Evolutionary conservation across 306 rosid species (phyloP), one percentile per base, ranked within the genome.

Genomic region (Benincasa hispida): DNA sequence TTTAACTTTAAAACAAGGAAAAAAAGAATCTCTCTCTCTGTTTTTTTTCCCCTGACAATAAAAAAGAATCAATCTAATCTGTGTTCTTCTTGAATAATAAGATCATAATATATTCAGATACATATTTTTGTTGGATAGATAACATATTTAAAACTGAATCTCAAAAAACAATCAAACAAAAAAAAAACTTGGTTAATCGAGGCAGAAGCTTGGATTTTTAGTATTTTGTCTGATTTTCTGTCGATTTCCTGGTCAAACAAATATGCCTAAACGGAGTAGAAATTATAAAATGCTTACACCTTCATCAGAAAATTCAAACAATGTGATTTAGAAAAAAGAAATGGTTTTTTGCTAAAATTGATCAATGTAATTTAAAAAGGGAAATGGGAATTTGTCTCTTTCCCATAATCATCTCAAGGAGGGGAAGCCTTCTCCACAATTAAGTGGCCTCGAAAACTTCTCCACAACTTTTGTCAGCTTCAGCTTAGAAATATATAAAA

Each of bases 381-480:
- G 70, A 45, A 45, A 13, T 45, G 51, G 51, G 1, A 24, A n/a
- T 32, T 62, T 63, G 72, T 63, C 72, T 63, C 47, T n/a, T 63
- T 66, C 28, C 73, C 51, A 2, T 0, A 22, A 67, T 35, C 25
- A 10, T 35, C 37, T 8, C 25, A 66, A 8, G 5, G 53, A 39
- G 48, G 3, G 51, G 74, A n/a, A n/a, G n/a, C n/a, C n/a, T n/a
- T n/a, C n/a, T n/a, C n/a, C n/a, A n/a, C n/a, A n/a, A n/a, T n/a
- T n/a, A n/a, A n/a, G n/a, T n/a, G n/a, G n/a, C n/a, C n/a, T n/a
- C n/a, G n/a, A n/a, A n/a, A n/a, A n/a, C n/a, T n/a, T n/a, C n/a
- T n/a, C n/a, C n/a, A 67, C 74, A 39, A 67, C 53, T 67, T 67
- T 21, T 37, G 72, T 67, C 74, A 67, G 32, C 74, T 5, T 50